These are phyloP conservation scores for Athelia sp. DNA, from an alignment of 1,284 basidiomycete species.

Conservation along the genomic window DNA sequence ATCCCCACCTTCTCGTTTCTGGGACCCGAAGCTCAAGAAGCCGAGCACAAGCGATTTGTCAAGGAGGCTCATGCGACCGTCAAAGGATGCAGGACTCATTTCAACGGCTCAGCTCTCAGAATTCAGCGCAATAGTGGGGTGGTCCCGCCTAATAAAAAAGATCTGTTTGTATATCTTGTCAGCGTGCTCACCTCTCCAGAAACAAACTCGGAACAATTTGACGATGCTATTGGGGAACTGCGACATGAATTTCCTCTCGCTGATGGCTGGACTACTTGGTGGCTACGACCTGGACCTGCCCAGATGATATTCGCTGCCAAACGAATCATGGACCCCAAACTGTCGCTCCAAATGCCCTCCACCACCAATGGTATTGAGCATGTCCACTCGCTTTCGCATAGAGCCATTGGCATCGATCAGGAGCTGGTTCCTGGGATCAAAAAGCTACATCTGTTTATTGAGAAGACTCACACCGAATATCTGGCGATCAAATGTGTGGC, in stretches of 20 bases:
- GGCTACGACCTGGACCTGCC: conserved; percentile 12
- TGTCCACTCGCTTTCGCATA: conserved; percentile 16
- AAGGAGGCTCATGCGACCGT: conserved; percentile 2
- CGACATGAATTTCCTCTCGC: conserved; percentile 13
- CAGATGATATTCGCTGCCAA: conserved; percentile 16
- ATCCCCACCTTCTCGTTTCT: conserved; percentile 3
- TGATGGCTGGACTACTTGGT: conserved; percentile 16
- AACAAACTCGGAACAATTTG: neutral
- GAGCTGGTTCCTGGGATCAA: conserved; percentile 11
- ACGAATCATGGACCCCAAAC: conserved; percentile 10
- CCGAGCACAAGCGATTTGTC: conserved; percentile 2
- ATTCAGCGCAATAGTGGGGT: conserved; percentile 2
- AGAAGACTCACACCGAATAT: conserved; percentile 7
- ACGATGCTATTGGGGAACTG: neutral
- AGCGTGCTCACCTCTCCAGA: neutral
- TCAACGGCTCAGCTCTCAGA: conserved; percentile 2
- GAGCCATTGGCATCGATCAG: conserved; percentile 13
- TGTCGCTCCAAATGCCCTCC: conserved; percentile 16
- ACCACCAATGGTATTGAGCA: conserved; percentile 21
- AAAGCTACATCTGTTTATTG: conserved; percentile 8
- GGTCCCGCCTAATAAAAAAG: neutral
- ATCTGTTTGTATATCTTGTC: neutral
- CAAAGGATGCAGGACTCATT: conserved; percentile 6
- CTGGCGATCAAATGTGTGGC: conserved; percentile 5
- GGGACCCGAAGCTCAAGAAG: neutral